Conservation (phyloP, 1,139 yeast genomes). For the Kurtzmaniella quercitrusa region DNA sequence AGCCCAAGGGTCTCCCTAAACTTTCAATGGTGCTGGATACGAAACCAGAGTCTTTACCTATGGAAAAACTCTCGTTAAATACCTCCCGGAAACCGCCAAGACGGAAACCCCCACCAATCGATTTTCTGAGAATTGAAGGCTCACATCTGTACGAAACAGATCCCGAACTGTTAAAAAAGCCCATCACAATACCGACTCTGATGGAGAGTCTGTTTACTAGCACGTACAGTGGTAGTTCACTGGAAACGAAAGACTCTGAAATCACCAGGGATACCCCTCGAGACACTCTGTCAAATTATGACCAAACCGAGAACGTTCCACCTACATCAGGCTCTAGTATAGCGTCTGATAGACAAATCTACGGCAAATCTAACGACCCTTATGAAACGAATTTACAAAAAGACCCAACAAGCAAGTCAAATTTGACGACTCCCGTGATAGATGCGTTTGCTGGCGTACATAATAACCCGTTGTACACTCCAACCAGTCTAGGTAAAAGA, state of each 20-base stretch:
- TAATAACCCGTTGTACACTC: slow-evolving; percentile 1
- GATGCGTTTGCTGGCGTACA: background rate
- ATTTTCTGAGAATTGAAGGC: slow-evolving; percentile 33
- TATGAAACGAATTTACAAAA: background rate
- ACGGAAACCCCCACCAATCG: slow-evolving; percentile 45
- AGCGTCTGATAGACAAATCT: background rate
- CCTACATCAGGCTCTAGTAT: background rate
- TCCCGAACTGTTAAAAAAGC: slow-evolving; percentile 1
- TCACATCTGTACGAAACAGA: slow-evolving; percentile 17
- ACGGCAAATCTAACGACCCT: background rate
- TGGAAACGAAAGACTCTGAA: background rate
- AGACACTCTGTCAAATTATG: background rate
- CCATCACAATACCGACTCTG: background rate
- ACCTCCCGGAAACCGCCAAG: slow-evolving; percentile 17
- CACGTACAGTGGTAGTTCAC: background rate
- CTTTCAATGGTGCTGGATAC: slow-evolving; percentile 10
- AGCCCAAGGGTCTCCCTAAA: slow-evolving; percentile 3
- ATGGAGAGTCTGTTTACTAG: background rate
- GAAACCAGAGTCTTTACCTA: slow-evolving; percentile 4
- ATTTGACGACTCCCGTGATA: background rate
- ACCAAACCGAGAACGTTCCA: background rate
- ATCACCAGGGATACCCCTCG: background rate
- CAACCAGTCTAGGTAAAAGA: background rate
- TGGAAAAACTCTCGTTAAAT: slow-evolving; percentile 5
- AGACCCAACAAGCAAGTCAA: background rate